Percentiles rank a stretch among this genome's conserved stretches.
These are phyloP conservation scores for Tilletia caries DNA, from an alignment of 1,284 basidiomycete genomes.

Conservation along the genomic window DNA sequence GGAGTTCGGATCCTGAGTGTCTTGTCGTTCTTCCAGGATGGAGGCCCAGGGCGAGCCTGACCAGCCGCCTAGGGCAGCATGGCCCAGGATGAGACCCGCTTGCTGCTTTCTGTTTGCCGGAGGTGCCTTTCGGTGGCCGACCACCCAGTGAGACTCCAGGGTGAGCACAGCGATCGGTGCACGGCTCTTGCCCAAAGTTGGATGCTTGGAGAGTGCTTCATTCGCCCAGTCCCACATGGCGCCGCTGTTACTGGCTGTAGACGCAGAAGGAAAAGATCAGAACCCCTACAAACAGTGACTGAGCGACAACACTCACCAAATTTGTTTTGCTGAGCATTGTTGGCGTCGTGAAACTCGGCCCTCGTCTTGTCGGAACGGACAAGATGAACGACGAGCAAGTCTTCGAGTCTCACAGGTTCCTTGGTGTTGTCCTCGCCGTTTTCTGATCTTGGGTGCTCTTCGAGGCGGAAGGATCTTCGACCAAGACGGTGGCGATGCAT, in stretches of 20 bases:
- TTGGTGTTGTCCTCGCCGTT: conserved; percentile 3
- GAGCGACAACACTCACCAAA: background rate
- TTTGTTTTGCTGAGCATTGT: conserved; percentile 33
- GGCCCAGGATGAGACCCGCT: conserved; percentile 27
- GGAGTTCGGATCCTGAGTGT: background rate
- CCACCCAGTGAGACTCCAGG: conserved; percentile 31
- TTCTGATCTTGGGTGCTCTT: conserved; percentile 19
- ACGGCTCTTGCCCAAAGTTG: background rate
- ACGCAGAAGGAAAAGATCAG: background rate
- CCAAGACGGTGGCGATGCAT: conserved; percentile 36
- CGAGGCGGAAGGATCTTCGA: conserved; percentile 30
- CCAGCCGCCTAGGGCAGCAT: conserved; percentile 29
- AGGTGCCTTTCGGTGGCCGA: conserved; percentile 17
- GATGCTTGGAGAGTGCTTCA: conserved; percentile 22
- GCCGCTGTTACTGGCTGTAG: conserved; percentile 28
- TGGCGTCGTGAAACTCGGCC: conserved; percentile 29
- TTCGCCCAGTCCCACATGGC: conserved; percentile 30
- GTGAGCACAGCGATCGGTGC: conserved; percentile 28
- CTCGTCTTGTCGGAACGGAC: conserved; percentile 26
- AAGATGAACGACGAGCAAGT: conserved; percentile 28
- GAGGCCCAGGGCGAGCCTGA: background rate
- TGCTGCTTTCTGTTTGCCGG: background rate
- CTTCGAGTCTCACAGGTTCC: conserved; percentile 17
- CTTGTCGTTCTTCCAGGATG: background rate
- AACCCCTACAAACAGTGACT: background rate